Conservation (phyloP, 495 filamentous ascomycete genomes). For the Penicillium psychrofluorescens region DNA sequence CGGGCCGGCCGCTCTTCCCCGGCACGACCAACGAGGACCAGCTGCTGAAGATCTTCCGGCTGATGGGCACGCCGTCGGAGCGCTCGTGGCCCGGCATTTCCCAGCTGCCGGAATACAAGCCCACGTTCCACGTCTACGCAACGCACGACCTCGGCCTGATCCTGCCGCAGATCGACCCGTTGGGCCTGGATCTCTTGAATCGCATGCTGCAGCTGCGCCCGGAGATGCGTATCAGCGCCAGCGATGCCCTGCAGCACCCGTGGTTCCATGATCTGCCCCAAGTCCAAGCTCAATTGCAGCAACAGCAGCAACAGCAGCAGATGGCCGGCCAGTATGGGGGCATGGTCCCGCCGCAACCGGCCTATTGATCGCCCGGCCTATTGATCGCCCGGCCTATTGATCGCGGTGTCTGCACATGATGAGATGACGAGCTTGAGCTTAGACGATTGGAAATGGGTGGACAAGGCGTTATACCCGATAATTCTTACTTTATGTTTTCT, state of each 20-base stretch:
- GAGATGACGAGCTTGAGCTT: constrained; percentile 24
- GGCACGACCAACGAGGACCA: constrained; percentile 97
- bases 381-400: constrained; percentile 34
- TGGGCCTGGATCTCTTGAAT: constrained; percentile 78
- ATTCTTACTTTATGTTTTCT: constrained; percentile 8
- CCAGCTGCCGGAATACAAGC: constrained; percentile 88
- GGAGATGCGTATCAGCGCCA: constrained; percentile 81
- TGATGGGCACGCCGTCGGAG: constrained; percentile 94
- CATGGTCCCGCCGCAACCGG: constrained; percentile 32
- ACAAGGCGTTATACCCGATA: constrained; percentile 30
- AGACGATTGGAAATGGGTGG: constrained; percentile 25
- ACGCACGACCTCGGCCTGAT: constrained; percentile 84
- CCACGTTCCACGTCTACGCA: constrained; percentile 87
- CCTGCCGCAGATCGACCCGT: constrained; percentile 78
- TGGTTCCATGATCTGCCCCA: constrained; percentile 74
- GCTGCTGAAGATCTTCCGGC: constrained; percentile 88
- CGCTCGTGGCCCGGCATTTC: constrained; percentile 88
- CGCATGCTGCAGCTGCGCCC: constrained; percentile 90
- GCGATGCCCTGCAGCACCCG: constrained; percentile 75
- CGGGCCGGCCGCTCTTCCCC: constrained; percentile 84
- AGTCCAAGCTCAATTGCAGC: constrained; percentile 44
- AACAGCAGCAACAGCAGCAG: constrained; percentile 36
- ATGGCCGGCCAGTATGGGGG: constrained; percentile 35
- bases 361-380: constrained; percentile 30
- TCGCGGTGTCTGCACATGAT: constrained; percentile 15